A percentile compares a stretch with the other conserved stretches of the same genome.
Conservation (phyloP, 78 protist species). For the Reticulomyxa filosa region DNA sequence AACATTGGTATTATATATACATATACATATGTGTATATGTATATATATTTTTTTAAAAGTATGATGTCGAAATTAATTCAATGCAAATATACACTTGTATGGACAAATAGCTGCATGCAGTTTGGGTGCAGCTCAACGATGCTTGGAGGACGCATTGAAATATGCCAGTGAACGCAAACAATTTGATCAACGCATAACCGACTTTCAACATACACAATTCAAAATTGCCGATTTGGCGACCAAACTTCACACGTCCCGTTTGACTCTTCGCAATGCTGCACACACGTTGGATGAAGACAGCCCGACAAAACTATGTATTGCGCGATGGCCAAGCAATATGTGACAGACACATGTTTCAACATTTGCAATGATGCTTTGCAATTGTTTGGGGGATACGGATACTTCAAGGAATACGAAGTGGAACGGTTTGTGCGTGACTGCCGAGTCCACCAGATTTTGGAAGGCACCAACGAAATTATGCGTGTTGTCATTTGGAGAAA, state of each 20-base stretch:
- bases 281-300: constrained; percentile 7
- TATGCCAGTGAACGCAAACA: constrained; percentile 46
- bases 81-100: too few relatives aligned
- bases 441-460: constrained; percentile 79
- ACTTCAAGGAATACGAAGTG: constrained; percentile 53
- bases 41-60: too few relatives aligned
- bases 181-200: constrained; percentile 36
- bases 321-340: constrained; percentile 72
- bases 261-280: constrained; percentile 41
- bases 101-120: constrained; percentile 43
- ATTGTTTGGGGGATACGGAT: constrained; percentile 76
- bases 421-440: constrained; percentile 65
- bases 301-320: constrained; percentile 16
- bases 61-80: too few relatives aligned
- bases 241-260: constrained; percentile 42
- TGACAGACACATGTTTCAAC: constrained; percentile 45
- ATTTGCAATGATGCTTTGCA: constrained; percentile 59
- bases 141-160: constrained; percentile 30
- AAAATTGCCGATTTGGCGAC: constrained; percentile 62
- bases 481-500: constrained; percentile 23
- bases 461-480: constrained; percentile 67
- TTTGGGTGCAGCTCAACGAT: constrained; percentile 59
- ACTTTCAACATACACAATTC: constrained; percentile 51
- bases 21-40: not conserved
- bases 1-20: constrained; percentile 32